Base-by-base conservation (phyloP, 805 yeast genomes). In the Myxozyma sirexii region DNA sequence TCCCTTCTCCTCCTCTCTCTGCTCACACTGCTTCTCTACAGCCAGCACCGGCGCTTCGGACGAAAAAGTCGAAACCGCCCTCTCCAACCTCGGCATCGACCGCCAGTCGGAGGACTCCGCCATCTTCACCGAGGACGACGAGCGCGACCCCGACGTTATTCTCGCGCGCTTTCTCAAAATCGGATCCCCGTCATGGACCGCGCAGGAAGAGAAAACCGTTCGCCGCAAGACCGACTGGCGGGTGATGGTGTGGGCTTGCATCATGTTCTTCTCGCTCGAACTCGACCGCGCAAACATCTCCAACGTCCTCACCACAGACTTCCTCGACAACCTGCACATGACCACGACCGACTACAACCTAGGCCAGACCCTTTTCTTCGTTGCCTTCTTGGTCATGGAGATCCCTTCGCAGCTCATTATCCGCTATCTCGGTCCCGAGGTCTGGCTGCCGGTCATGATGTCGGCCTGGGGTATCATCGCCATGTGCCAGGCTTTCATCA, bases 381-480 rank as follows among this genome's bases (percentile, higher is more conserved):
- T 74, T 84, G 67, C 69, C 17, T 71, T 72, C 54, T 47, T 70
- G 42, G 56, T 70, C n/a, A 77, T 78, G 56, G 82, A 81, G 64
- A 73, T 78, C 2, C 75, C 77, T 4, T 70, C 76, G 8, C 76
- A 76, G 62, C 63, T 73, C 67, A 74, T 85, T 41, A 80, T 87
- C 10, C 84, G 85, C 68, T 77, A 76, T 52, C 50, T 85, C 33
- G 90, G 90, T 10, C 81, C 86, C 7, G 88, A 84, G 68, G 64
- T 76, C 31, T 83, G 86, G 81, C 80, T 85, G 61, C 88, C 88
- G 1, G 67, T 63, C 37, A 54, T 56, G 58, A 71, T 76, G 50
- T 85, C 83, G 64, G 76, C 83, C 69, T 84, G 88, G 88, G 79
- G 83, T 45, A 62, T 79, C 15, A 84, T 85, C 8, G 80, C 87